Evolutionary conservation across 352 stramenopile genomes (phyloP).

Genomic region (Pythium insidiosum): DNA sequence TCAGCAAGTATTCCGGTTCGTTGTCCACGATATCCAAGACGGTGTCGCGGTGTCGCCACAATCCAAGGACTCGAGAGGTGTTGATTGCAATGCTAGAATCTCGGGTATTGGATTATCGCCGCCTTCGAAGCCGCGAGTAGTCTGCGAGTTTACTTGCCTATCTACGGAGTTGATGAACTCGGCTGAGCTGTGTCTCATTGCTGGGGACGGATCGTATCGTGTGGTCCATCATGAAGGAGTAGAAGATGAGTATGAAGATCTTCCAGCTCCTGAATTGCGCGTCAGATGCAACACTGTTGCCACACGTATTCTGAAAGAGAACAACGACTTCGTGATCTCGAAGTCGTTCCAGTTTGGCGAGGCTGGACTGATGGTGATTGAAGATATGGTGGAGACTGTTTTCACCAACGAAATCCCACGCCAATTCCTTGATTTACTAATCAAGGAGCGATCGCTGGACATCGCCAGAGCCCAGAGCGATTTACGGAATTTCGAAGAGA

Average conservation of each 20-base stretch:
- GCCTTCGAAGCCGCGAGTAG: slow-evolving; percentile 51
- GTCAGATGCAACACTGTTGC: slow-evolving; percentile 73
- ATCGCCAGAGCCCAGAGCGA: slow-evolving; percentile 40
- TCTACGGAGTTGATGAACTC: slow-evolving; percentile 42
- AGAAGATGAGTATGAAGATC: too few relatives aligned
- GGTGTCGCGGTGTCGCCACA: slow-evolving; percentile 15
- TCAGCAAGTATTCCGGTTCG: slow-evolving; percentile 66
- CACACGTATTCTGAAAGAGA: slow-evolving; percentile 63
- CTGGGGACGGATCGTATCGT: slow-evolving; percentile 45
- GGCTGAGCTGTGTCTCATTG: slow-evolving; percentile 52
- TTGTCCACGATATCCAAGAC: slow-evolving; percentile 77
- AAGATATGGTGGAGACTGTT: slow-evolving; percentile 75
- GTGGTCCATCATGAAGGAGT: too few relatives aligned
- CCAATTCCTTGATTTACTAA: slow-evolving; percentile 64
- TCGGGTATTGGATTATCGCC: slow-evolving; percentile 52
- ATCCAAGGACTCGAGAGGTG: slow-evolving; percentile 6
- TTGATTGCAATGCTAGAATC: too few relatives aligned
- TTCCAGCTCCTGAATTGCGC: too few relatives aligned
- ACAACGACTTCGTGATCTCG: slow-evolving; percentile 65
- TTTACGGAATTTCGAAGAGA: slow-evolving; percentile 46
- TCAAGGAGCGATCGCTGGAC: slow-evolving; percentile 44
- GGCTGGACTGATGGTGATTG: slow-evolving; percentile 66
- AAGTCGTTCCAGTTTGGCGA: slow-evolving; percentile 78
- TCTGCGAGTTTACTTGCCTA: slow-evolving; percentile 75
- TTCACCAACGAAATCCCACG: slow-evolving; percentile 77